Percentiles rank a stretch among this genome's conserved stretches.
phyloP scores from a whole-genome alignment of 2,329 filamentous ascomycete genomes.

The Ophiocordyceps sinensis region DNA sequence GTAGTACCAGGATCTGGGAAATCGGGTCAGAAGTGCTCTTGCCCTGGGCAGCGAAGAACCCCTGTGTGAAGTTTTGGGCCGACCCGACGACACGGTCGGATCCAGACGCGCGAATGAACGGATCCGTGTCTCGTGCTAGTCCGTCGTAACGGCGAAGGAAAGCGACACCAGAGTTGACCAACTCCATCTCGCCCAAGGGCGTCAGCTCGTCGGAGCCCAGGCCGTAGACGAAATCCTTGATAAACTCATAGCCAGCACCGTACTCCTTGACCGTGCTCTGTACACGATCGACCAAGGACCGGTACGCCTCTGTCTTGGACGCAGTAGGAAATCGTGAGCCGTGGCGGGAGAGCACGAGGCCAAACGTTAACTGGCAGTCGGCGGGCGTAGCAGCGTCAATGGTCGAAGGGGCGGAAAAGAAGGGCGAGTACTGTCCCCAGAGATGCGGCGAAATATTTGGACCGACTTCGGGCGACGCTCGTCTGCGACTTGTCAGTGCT shows the following conservation, averaged over 20 bases:
- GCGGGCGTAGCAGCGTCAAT: constrained; percentile 45
- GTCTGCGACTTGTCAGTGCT: neutral
- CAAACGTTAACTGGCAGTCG: constrained; percentile 66
- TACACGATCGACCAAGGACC: constrained; percentile 48
- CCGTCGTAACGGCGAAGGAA: constrained; percentile 61
- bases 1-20: constrained; percentile 49
- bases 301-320: constrained; percentile 51
- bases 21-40: constrained; percentile 26
- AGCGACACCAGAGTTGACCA: constrained; percentile 60
- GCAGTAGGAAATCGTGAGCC: constrained; percentile 69
- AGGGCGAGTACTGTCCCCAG: constrained; percentile 86
- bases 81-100: constrained; percentile 61
- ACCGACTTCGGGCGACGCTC: constrained; percentile 14
- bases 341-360: constrained; percentile 68
- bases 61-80: constrained; percentile 59
- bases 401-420: constrained; percentile 58
- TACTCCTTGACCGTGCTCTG: constrained; percentile 43
- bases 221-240: constrained; percentile 56
- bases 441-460: constrained; percentile 44
- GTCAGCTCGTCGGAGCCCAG: constrained; percentile 59
- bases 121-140: constrained; percentile 42
- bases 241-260: constrained; percentile 50
- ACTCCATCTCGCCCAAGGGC: constrained; percentile 48
- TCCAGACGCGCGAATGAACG: constrained; percentile 59
- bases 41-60: constrained; percentile 43